A percentile compares a stretch with the other conserved stretches of the same genome.
Conservation (phyloP, 768 basidiomycete species). For the Rhodotorula sphaerocarpa region DNA sequence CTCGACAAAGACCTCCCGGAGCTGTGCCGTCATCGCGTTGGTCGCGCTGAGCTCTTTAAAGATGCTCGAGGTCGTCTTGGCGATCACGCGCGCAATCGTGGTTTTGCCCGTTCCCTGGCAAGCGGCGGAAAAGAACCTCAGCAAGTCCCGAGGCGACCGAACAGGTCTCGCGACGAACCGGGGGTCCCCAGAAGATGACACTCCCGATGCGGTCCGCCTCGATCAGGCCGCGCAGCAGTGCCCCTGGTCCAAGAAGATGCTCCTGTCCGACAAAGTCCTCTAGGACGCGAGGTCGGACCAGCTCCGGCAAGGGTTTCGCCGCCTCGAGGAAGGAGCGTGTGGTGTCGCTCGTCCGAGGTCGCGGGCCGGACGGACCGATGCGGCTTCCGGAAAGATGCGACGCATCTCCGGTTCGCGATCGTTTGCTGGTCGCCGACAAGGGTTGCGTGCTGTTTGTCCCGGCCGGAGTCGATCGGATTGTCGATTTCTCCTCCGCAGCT, state of each 20-base stretch:
- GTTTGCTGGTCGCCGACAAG: no score
- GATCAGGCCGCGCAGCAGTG: conserved; percentile 53
- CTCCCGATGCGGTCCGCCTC: conserved; percentile 51
- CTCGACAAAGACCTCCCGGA: conserved; percentile 65
- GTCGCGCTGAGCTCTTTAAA: conserved; percentile 54
- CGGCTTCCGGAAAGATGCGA: no score
- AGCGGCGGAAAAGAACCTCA: not conserved
- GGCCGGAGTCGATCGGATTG: no score
- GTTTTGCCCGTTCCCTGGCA: conserved; percentile 43
- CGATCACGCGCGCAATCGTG: conserved; percentile 56
- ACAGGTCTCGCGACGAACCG: conserved; percentile 9
- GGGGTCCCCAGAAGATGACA: conserved; percentile 43
- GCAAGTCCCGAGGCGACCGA: not conserved
- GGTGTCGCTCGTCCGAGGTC: conserved; percentile 32
- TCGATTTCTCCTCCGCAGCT: no score
- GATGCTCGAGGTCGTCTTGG: conserved; percentile 52
- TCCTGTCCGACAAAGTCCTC: conserved; percentile 65
- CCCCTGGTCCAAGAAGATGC: conserved; percentile 55
- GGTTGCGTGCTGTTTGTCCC: no score
- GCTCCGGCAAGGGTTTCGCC: conserved; percentile 61
- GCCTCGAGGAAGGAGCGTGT: conserved; percentile 40
- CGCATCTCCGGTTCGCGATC: no score
- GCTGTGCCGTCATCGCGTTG: conserved; percentile 53
- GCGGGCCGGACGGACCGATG: no score
- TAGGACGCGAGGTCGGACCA: conserved; percentile 57